Percentiles rank a stretch among this genome's conserved stretches.
These are phyloP conservation scores for Claviceps purpurea DNA, from an alignment of 2,329 filamentous ascomycete species.

Conservation along the genomic window DNA sequence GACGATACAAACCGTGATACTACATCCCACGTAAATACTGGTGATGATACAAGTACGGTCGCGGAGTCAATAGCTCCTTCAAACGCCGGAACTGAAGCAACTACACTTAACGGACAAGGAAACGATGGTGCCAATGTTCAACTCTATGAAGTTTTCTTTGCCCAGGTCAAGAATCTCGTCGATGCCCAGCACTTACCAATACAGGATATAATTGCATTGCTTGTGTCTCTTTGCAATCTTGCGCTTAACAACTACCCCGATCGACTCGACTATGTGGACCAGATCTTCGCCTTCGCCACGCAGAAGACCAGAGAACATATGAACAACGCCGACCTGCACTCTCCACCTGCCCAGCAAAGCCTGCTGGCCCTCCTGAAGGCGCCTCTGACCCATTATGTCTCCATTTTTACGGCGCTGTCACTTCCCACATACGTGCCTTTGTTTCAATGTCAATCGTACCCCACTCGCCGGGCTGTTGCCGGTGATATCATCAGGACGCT, in stretches of 20 bases:
- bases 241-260: conserved; percentile 94
- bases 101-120: conserved; percentile 33
- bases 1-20: conserved; percentile 13
- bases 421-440: conserved; percentile 86
- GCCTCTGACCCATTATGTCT: conserved; percentile 78
- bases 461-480: conserved; percentile 79
- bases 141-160: conserved; percentile 94
- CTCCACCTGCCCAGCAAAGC: conserved; percentile 72
- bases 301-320: conserved; percentile 77
- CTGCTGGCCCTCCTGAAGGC: conserved; percentile 82
- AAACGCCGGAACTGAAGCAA: conserved; percentile 32
- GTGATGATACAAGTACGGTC: conserved; percentile 18
- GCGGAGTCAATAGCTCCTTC: conserved; percentile 23
- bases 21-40: conserved; percentile 11
- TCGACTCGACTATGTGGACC: conserved; percentile 85
- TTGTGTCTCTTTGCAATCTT: conserved; percentile 88
- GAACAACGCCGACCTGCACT: conserved; percentile 92
- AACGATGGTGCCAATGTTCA: conserved; percentile 54
- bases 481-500: conserved; percentile 74
- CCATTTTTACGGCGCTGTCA: conserved; percentile 89
- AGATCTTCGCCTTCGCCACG: conserved; percentile 79
- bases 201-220: conserved; percentile 82
- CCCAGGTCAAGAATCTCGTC: conserved; percentile 86
- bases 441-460: conserved; percentile 82
- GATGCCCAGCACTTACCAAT: conserved; percentile 84